These are phyloP conservation scores for Waltergamsia citrina DNA, from an alignment of 2,329 filamentous ascomycete genomes.

Conservation along the genomic window DNA sequence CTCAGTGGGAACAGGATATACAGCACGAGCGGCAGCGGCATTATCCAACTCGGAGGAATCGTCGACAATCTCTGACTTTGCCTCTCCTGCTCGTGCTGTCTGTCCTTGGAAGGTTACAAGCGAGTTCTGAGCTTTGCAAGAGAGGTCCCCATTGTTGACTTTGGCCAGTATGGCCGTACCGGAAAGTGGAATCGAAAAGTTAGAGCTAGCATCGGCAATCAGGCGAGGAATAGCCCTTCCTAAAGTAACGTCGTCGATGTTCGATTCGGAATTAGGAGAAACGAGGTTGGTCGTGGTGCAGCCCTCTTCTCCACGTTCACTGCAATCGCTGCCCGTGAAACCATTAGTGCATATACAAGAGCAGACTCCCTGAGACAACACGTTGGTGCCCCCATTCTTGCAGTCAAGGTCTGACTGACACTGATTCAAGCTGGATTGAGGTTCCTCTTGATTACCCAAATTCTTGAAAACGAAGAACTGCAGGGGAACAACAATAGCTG, in stretches of 20 bases:
- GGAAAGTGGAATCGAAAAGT: conserved; percentile 71
- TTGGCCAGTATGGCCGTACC: conserved; percentile 60
- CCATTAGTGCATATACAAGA: conserved; percentile 85
- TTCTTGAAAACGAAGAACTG: conserved; percentile 54
- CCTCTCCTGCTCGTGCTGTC: conserved; percentile 21
- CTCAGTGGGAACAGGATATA: not conserved
- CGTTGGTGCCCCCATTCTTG: conserved; percentile 70
- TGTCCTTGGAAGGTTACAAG: conserved; percentile 72
- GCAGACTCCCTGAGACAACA: conserved; percentile 59
- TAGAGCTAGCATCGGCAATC: conserved; percentile 51
- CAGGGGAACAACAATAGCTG: conserved; percentile 72
- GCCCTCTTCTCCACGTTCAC: conserved; percentile 32
- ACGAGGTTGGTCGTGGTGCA: conserved; percentile 41
- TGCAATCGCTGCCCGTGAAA: conserved; percentile 57
- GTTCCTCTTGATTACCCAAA: conserved; percentile 21
- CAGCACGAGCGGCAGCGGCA: not conserved
- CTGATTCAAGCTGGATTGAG: conserved; percentile 17
- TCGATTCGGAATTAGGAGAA: conserved; percentile 26
- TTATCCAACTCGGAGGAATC: not conserved
- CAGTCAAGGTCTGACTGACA: conserved; percentile 59
- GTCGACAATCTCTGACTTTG: not conserved
- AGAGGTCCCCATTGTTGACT: conserved; percentile 66
- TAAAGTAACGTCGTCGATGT: conserved; percentile 61
- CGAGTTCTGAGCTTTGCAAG: conserved; percentile 78
- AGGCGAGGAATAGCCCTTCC: conserved; percentile 71